Evolutionary conservation across 2,329 filamentous ascomycete species (phyloP).

Genomic region (Diaporthe eres): DNA sequence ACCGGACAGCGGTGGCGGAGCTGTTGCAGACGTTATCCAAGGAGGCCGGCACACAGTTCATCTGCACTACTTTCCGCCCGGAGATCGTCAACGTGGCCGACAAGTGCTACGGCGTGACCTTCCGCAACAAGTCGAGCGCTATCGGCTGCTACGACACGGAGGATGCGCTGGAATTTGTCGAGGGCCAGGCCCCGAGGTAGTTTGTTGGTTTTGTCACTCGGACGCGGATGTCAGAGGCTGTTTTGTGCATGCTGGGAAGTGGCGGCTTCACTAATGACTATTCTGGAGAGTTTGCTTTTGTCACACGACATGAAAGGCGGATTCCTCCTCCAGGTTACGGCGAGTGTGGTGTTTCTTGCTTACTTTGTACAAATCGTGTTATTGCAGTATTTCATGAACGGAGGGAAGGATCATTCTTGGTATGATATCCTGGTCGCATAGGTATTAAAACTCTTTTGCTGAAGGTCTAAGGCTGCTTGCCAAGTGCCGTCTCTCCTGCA

Average conservation of each 20-base stretch:
- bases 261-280: conserved; percentile 14
- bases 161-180: conserved; percentile 93
- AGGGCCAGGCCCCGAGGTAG: conserved; percentile 75
- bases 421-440: conserved; percentile 31
- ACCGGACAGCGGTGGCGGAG: conserved; percentile 93
- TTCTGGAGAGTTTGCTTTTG: conserved; percentile 29
- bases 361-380: conserved; percentile 13
- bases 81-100: conserved; percentile 97
- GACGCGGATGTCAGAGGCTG: neutral
- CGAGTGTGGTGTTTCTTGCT: conserved; percentile 32
- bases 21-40: conserved; percentile 85
- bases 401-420: conserved; percentile 6
- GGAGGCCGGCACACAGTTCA: conserved; percentile 83
- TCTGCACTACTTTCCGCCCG: conserved; percentile 98
- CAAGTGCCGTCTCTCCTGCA: neutral
- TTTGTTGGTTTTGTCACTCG: neutral
- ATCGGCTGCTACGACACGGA: conserved; percentile 92
- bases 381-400: conserved; percentile 12
- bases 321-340: conserved; percentile 1
- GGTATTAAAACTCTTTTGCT: conserved; percentile 17
- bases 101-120: conserved; percentile 97
- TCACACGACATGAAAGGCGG: conserved; percentile 17
- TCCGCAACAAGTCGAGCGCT: conserved; percentile 92
- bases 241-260: neutral
- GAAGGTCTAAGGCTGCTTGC: neutral